Base-by-base conservation (phyloP, 306 rosid species). In the Corylus americana region DNA sequence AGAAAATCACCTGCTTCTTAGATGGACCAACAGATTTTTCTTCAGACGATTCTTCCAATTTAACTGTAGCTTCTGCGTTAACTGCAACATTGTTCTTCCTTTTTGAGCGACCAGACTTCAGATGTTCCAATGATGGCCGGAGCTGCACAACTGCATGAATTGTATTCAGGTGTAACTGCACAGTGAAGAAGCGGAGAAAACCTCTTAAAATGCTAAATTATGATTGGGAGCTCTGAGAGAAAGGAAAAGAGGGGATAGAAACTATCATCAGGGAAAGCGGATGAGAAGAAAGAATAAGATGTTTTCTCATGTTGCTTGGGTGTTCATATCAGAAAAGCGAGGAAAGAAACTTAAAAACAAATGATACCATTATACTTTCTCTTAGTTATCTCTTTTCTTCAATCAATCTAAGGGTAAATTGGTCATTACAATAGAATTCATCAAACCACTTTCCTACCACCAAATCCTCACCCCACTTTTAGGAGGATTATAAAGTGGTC, bases 81-180 rank as follows among this genome's bases (percentile, higher is more conserved):
- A 80, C 80, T 53, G 78, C 55, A 82, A 48, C 48, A 68, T 1
- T 64, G 47, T 61, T 78, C 74, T 87, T 91, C 86, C 77, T 83
- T 86, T 90, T 88, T 54, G 88, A 83, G 37, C 90, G 88, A 81
- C 83, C 89, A 70, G 93, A 68, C 50, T 83, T 78, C 9, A 90
- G 84, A 90, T 94, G 91, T 31, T 80, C 88, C 54, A 86, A 79
- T 73, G 97, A 88, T 59, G 98, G 92, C 58, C 96, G 91, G 74
- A 95, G 94, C 91, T 95, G 98, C 70, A 83, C 91, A 77, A 84
- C 86, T 84, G 95, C 85, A 81, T 90, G 87, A 77, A 92, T 61
- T 78, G 97, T 93, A 87, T 91, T 95, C 87, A 92, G 82, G 90
- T 92, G 97, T 80, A 95, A 83, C 98, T 95, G 98, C 96, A 89